Evolutionary conservation across 768 basidiomycete genomes (phyloP).

Genomic region (Panaeolus cyanescens): DNA sequence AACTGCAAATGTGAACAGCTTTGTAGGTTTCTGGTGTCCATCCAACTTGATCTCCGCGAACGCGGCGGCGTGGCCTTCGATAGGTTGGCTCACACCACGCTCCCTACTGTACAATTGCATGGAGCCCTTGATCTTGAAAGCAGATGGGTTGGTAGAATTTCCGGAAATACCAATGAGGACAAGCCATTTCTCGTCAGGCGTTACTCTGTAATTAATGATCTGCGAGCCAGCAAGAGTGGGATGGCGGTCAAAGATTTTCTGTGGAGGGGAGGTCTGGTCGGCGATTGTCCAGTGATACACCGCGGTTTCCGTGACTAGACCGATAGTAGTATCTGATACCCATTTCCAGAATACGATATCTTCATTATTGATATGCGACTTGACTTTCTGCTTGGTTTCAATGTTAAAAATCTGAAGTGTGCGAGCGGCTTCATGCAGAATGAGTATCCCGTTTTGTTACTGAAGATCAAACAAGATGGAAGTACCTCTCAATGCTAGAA

Average conservation of each 20-base stretch:
- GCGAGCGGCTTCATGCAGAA: constrained; percentile 65
- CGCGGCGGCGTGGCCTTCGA: constrained; percentile 97
- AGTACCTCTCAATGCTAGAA: constrained; percentile 91
- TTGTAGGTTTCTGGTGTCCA: constrained; percentile 81
- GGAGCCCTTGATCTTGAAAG: constrained; percentile 98
- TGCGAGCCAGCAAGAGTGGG: constrained; percentile 92
- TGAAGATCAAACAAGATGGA: not conserved
- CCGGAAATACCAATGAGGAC: constrained; percentile 95
- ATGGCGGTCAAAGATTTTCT: constrained; percentile 97
- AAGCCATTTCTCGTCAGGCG: constrained; percentile 95
- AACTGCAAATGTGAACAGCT: constrained; percentile 94
- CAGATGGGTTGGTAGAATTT: constrained; percentile 88
- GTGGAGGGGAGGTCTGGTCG: constrained; percentile 74
- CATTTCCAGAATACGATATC: constrained; percentile 99
- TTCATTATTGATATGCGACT: constrained; percentile 90
- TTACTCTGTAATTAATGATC: constrained; percentile 97
- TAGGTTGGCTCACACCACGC: constrained; percentile 93
- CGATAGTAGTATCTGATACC: constrained; percentile 89
- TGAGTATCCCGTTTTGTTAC: constrained; percentile 4
- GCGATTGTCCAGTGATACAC: constrained; percentile 89
- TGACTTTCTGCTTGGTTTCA: constrained; percentile 96
- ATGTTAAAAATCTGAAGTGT: constrained; percentile 99
- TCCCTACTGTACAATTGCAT: constrained; percentile 98
- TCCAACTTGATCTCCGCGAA: constrained; percentile 93
- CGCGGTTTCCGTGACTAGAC: constrained; percentile 91